phyloP scores from a whole-genome alignment of 2,329 filamentous ascomycete species.

The Aspergillus thermomutatus region DNA sequence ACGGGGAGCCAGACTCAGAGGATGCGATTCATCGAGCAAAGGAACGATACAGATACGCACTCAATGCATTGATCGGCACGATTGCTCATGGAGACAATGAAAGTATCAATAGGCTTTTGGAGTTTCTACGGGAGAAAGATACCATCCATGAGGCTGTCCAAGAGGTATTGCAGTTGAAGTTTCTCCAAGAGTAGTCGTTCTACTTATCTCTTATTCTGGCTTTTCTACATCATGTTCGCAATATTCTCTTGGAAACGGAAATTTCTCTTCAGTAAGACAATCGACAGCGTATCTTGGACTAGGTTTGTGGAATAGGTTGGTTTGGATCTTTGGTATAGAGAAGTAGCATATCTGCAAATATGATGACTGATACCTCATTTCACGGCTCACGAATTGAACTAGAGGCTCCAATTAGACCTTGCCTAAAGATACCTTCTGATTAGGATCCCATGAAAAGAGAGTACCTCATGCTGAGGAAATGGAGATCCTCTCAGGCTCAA shows the following conservation, averaged over 20 bases:
- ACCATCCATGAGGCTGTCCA: neutral
- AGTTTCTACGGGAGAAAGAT: neutral
- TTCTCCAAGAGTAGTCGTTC: neutral
- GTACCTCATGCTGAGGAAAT: no score
- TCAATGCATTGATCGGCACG: neutral
- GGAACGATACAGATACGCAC: neutral
- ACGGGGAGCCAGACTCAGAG: neutral
- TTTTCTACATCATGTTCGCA: neutral
- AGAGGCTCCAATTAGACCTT: no score
- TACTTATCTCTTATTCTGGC: neutral
- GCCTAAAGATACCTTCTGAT: no score
- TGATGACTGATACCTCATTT: neutral
- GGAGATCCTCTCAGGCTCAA: no score
- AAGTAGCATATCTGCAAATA: neutral
- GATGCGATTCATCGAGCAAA: neutral
- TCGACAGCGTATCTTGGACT: no score
- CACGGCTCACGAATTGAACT: no score
- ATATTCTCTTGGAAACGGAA: no score
- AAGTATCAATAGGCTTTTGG: neutral
- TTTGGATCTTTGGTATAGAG: neutral
- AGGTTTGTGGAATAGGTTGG: no score
- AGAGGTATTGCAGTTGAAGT: neutral
- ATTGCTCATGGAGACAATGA: neutral
- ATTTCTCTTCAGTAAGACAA: neutral
- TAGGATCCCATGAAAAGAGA: no score